phyloP scores from a whole-genome alignment of 1,284 basidiomycete species.

The Trametes sp. region DNA sequence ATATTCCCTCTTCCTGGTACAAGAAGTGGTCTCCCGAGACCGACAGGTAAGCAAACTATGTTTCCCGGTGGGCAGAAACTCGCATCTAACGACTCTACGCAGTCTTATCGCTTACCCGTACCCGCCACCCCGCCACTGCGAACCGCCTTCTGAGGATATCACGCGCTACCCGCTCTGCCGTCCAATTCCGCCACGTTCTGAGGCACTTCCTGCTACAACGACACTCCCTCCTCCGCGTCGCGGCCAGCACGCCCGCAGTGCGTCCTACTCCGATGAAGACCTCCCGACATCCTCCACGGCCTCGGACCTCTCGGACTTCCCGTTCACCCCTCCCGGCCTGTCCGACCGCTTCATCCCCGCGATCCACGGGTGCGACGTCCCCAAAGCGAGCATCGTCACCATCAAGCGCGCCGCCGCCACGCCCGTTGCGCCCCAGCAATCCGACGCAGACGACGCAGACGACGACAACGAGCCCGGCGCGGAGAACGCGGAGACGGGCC shows the following conservation, averaged over 20 bases:
- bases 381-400: constrained; percentile 8
- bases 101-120: constrained; percentile 59
- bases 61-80: neutral
- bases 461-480: constrained; percentile 7
- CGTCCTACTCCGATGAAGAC: constrained; percentile 1
- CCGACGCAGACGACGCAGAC: neutral
- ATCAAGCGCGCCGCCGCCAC: neutral
- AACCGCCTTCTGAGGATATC: constrained; percentile 58
- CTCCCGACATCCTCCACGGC: neutral
- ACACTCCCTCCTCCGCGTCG: neutral
- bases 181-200: constrained; percentile 51
- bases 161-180: constrained; percentile 65
- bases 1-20: constrained; percentile 65
- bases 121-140: constrained; percentile 61
- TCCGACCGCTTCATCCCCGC: constrained; percentile 14
- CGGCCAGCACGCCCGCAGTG: neutral
- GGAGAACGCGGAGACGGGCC: constrained; percentile 6
- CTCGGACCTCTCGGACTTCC: constrained; percentile 7
- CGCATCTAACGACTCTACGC: too few species aligned
- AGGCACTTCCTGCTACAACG: neutral
- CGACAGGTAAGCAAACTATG: constrained; percentile 17
- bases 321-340: neutral
- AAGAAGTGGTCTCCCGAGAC: constrained; percentile 52
- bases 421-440: neutral
- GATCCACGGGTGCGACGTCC: constrained; percentile 25